These are phyloP conservation scores for Fusarium brevicatenulatum DNA, from an alignment of 2,329 filamentous ascomycete genomes.

Conservation along the genomic window DNA sequence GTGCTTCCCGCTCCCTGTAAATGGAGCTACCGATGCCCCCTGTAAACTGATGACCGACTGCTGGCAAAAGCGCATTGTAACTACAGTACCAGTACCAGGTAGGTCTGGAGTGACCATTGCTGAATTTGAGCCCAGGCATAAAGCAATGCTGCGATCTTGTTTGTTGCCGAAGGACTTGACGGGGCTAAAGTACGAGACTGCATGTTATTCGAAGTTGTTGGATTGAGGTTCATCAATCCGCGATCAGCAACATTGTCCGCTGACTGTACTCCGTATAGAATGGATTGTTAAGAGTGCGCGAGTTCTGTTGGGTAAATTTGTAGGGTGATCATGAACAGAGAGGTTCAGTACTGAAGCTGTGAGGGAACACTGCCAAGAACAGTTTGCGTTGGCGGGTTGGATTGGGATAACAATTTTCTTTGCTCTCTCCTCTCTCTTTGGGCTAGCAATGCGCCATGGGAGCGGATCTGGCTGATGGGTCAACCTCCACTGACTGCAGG, in stretches of 20 bases:
- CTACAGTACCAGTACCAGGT: neutral
- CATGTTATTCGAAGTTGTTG: neutral
- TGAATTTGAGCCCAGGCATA: slow-evolving; percentile 11
- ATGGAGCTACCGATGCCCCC: slow-evolving; percentile 25
- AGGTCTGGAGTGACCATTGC: slow-evolving; percentile 6
- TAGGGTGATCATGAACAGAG: neutral
- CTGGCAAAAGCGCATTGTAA: slow-evolving; percentile 6
- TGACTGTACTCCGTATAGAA: neutral
- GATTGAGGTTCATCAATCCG: neutral
- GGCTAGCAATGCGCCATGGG: slow-evolving; percentile 15
- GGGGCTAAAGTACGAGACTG: neutral
- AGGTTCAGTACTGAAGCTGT: neutral
- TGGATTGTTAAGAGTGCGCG: neutral
- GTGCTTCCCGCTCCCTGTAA: slow-evolving; percentile 45
- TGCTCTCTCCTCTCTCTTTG: neutral
- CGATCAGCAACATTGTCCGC: neutral
- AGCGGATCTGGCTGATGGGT: slow-evolving; percentile 30
- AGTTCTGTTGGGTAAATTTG: neutral
- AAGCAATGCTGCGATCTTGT: slow-evolving; percentile 18
- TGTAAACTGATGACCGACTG: slow-evolving; percentile 3
- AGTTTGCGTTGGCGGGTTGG: neutral
- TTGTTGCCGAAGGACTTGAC: neutral
- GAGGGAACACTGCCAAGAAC: neutral
- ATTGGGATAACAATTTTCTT: neutral
- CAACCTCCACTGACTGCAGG: slow-evolving; percentile 22